Conservation (phyloP, 208 protist species). For the Borovskyia barvae region DNA sequence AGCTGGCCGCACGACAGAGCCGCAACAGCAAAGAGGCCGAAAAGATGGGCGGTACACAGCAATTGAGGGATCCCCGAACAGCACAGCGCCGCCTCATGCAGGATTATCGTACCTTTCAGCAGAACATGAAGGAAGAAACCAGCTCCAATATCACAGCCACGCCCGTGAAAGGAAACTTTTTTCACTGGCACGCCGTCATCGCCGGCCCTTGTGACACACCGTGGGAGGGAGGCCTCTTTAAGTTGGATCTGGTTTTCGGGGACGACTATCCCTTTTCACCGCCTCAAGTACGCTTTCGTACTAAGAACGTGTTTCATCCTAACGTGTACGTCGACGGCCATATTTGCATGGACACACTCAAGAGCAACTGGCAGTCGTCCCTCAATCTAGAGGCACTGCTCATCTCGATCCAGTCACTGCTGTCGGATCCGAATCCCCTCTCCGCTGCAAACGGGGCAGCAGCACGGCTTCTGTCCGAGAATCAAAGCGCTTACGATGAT, state of each 20-base stretch:
- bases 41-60: slow-evolving; percentile 23
- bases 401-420: slow-evolving; percentile 99
- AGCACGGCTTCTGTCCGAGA: slow-evolving; percentile 94
- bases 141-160: slow-evolving; percentile 53
- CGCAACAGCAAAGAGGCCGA: slow-evolving; percentile 19
- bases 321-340: slow-evolving; percentile 98
- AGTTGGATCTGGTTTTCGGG: slow-evolving; percentile 72
- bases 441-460: slow-evolving; percentile 99
- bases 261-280: slow-evolving; percentile 93
- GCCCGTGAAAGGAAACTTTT: slow-evolving; percentile 74
- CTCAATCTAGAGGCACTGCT: slow-evolving; percentile 99
- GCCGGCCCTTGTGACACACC: slow-evolving; percentile 67
- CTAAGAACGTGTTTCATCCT: slow-evolving; percentile 98
- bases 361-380: slow-evolving; percentile 98
- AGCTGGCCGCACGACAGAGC: slow-evolving; percentile 10
- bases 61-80: slow-evolving; percentile 34
- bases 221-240: slow-evolving; percentile 91
- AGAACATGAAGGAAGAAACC: slow-evolving; percentile 28
- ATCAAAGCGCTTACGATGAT: slow-evolving; percentile 95
- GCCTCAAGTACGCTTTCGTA: slow-evolving; percentile 97
- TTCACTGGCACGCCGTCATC: slow-evolving; percentile 86
- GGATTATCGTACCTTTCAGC: slow-evolving; percentile 53
- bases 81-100: slow-evolving; percentile 75
- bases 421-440: slow-evolving; percentile 99
- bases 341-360: slow-evolving; percentile 99